Evolutionary conservation across 306 rosid species (phyloP).

Genomic region (Lupinus albus): DNA sequence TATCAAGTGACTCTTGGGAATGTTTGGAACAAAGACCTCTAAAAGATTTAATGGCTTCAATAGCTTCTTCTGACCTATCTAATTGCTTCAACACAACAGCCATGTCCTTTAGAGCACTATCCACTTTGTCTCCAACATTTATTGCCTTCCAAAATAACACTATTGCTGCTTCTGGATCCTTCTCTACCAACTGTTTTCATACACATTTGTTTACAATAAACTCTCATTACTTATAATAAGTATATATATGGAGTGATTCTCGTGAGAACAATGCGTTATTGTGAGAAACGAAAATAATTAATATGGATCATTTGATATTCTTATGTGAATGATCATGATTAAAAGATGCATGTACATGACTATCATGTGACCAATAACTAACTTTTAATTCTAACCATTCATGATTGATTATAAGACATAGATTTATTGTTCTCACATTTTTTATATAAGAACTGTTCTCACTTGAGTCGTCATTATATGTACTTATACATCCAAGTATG

Average conservation of each 20-base stretch:
- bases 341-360: no score
- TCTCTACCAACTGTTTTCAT: conserved; percentile 62
- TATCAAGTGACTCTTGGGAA: conserved; percentile 91
- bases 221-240: no score
- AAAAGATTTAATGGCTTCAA: conserved; percentile 81
- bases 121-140: conserved; percentile 82
- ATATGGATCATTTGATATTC: no score
- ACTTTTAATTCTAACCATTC: no score
- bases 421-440: no score
- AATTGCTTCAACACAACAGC: conserved; percentile 91
- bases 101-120: conserved; percentile 92
- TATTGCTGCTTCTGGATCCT: conserved; percentile 82
- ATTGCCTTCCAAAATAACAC: conserved; percentile 83
- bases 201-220: conserved; percentile 19
- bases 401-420: no score
- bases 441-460: no score
- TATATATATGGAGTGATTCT: no score
- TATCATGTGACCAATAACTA: no score
- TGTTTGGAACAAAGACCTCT: conserved; percentile 68
- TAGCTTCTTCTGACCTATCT: conserved; percentile 84
- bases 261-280: no score
- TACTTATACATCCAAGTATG: not conserved
- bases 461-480: no score
- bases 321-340: no score
- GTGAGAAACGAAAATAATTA: not conserved